A percentile compares a stretch with the other conserved stretches of the same genome.
Conservation (phyloP, 495 filamentous ascomycete genomes). For the Aspergillus avenaceus region DNA sequence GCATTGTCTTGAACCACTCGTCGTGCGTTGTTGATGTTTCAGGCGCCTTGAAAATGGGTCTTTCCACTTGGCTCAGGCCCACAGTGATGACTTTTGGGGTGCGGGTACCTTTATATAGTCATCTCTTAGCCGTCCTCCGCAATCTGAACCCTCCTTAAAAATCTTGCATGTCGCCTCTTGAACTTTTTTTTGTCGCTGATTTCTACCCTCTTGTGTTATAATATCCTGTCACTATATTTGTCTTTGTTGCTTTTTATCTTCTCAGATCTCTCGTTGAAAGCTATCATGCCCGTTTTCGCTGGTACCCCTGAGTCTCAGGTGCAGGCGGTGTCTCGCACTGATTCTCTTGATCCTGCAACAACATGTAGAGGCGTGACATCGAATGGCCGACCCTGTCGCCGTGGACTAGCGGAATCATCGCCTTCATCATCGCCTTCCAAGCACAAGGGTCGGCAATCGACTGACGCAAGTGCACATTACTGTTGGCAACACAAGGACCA, state of each 20-base stretch:
- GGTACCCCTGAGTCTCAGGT: slow-evolving; percentile 79
- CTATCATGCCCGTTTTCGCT: slow-evolving; percentile 68
- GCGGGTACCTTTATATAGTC: background rate
- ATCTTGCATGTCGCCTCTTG: background rate
- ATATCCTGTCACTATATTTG: background rate
- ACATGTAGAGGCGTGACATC: slow-evolving; percentile 86
- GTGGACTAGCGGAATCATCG: slow-evolving; percentile 50
- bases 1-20: slow-evolving; percentile 8
- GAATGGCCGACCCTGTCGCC: slow-evolving; percentile 74
- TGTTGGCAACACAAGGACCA: slow-evolving; percentile 97
- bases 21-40: slow-evolving; percentile 4
- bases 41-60: slow-evolving; percentile 3
- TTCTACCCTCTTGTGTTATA: background rate
- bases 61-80: background rate
- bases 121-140: background rate
- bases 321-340: slow-evolving; percentile 65
- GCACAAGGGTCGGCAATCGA: slow-evolving; percentile 34
- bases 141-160: background rate
- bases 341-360: slow-evolving; percentile 76
- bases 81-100: background rate
- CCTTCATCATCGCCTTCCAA: slow-evolving; percentile 28
- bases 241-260: slow-evolving; percentile 8
- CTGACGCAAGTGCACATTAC: slow-evolving; percentile 55
- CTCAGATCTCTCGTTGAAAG: background rate
- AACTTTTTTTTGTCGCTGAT: background rate